Evolutionary conservation across 305 asterid genomes (phyloP), one percentile per base, ranked within the genome.

Genomic region (Fraxinus xanthoxyloides): DNA sequence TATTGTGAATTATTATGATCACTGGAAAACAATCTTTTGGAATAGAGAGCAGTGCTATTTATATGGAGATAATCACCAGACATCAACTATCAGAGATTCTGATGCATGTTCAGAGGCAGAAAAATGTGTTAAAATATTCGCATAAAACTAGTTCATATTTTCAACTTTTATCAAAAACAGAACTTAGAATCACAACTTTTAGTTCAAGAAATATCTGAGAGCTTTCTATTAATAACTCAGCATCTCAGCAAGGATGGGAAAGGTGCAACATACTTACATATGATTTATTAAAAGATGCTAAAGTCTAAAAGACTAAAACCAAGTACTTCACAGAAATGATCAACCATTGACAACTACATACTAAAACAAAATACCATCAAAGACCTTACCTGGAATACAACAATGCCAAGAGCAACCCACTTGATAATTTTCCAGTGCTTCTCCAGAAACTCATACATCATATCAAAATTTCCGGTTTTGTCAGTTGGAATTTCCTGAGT

Each of bases 361-460:
- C 35, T 35, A 17, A 54, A 19, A 32, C 6, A 54, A 79, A 75
- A 61, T 23, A 28, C 12, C 35, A 19, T 17, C 38, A 9, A 26
- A 65, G 79, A 81, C 82, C 2, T 84, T 83, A 95, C 98, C 98
- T 95, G 90, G 30, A 95, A 85, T 79, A 90, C 79, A 77, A 93
- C 97, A 76, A 78, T 87, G 31, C 98, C 99, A 40, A 97, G 97
- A 51, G 98, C 95, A 72, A 91, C 94, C 99, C 99, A 97, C 85
- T 86, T 94, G 85, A 89, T 69, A 83, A 94, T 89, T 3, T 92
- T 87, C 99, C 99, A 97, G 89, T 94, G 84, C 23, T 83, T 77
- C 72, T 91, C 91, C 87, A 97, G 89, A 86, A 94, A 97, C 5
- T 85, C 85, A 85, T 93, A 92, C 23, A 97, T 93, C 89, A 54